These are phyloP conservation scores for Cyclotella baltica DNA, from an alignment of 108 stramenopile genomes.

Conservation along the genomic window DNA sequence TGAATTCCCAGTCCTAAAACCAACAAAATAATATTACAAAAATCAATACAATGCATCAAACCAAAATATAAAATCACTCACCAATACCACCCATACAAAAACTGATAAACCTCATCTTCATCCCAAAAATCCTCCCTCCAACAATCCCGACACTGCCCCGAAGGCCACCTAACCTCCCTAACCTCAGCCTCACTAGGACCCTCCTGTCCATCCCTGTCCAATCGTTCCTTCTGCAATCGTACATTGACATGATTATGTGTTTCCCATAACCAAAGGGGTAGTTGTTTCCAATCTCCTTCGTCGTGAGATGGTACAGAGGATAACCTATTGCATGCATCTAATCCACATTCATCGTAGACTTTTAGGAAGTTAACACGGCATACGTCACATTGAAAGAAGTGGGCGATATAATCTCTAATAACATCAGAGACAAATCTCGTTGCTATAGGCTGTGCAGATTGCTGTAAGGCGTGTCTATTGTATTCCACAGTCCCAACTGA, in stretches of 20 bases:
- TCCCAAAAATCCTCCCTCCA: slow-evolving; percentile 58
- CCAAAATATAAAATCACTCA: slow-evolving; percentile 3
- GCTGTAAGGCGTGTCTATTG: slow-evolving; percentile 53
- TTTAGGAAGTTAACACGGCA: slow-evolving; percentile 77
- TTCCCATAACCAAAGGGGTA: slow-evolving; percentile 81
- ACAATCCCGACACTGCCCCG: slow-evolving; percentile 46
- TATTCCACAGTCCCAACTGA: slow-evolving; percentile 82
- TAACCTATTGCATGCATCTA: slow-evolving; percentile 78
- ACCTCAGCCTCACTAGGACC: slow-evolving; percentile 40
- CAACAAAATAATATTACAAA: neutral
- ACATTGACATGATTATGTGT: slow-evolving; percentile 86
- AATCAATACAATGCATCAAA: neutral
- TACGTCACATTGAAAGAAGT: slow-evolving; percentile 87
- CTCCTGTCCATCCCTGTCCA: slow-evolving; percentile 18
- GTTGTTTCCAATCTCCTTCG: slow-evolving; percentile 66
- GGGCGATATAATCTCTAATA: slow-evolving; percentile 54
- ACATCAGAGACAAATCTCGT: slow-evolving; percentile 43
- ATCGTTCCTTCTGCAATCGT: slow-evolving; percentile 65
- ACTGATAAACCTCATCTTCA: slow-evolving; percentile 40
- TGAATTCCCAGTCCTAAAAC: slow-evolving; percentile 35
- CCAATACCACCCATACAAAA: slow-evolving; percentile 35
- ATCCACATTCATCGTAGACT: slow-evolving; percentile 73
- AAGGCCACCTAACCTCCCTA: slow-evolving; percentile 51
- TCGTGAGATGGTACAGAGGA: slow-evolving; percentile 35
- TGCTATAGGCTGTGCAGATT: slow-evolving; percentile 26